These are phyloP conservation scores for Stygiomarasmius scandens DNA, from an alignment of 1,284 basidiomycete species.

Conservation along the genomic window DNA sequence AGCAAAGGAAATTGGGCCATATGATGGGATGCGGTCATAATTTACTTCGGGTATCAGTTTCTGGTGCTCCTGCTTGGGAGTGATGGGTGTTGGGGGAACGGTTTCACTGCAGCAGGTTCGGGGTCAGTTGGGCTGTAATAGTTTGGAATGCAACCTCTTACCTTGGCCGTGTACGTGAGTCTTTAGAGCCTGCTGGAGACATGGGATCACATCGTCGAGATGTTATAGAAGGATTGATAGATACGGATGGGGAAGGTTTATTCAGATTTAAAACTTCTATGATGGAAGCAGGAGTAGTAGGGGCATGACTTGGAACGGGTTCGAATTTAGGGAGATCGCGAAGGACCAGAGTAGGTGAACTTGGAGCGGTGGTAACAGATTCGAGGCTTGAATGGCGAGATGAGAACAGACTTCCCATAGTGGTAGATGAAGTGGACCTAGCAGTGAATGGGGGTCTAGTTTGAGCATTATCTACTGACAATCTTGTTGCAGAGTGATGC, in stretches of 20 bases:
- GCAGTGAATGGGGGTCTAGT: not conserved
- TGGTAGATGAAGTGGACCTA: conserved; percentile 7
- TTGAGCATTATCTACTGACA: not conserved
- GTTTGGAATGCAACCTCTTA: not conserved
- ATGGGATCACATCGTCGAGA: not conserved
- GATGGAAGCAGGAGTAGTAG: not conserved
- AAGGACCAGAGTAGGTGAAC: conserved; percentile 9
- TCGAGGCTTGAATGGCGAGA: conserved; percentile 19
- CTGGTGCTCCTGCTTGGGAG: not conserved
- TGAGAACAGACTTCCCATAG: conserved; percentile 7
- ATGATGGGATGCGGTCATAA: conserved; percentile 3
- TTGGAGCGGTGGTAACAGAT: conserved; percentile 11
- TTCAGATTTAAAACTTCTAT: not conserved
- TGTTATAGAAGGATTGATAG: not conserved
- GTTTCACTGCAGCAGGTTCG: not conserved
- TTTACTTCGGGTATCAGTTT: not conserved
- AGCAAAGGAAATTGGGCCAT: conserved; percentile 3
- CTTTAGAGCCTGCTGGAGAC: not conserved
- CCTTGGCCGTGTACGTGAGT: not conserved
- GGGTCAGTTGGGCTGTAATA: not conserved
- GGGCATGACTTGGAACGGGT: not conserved
- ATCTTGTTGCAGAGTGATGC: not conserved
- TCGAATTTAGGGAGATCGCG: conserved; percentile 10
- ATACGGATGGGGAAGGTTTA: not conserved
- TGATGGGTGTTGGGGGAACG: not conserved